phyloP scores from a whole-genome alignment of 257 asterid species.

The Eustoma russellianum region DNA sequence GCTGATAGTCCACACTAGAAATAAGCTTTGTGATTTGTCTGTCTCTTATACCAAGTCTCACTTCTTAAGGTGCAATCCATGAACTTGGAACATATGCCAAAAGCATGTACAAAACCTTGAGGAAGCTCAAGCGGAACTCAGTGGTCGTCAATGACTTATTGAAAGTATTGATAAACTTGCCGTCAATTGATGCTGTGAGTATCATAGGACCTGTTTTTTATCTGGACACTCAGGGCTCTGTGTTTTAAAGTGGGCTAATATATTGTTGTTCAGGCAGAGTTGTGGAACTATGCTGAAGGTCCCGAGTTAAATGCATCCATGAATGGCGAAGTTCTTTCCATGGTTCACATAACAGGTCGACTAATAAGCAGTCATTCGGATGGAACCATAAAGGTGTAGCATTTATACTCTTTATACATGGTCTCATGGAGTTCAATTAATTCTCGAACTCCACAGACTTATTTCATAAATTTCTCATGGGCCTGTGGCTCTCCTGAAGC shows the following conservation, averaged over 20 bases:
- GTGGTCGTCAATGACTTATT: constrained; percentile 43
- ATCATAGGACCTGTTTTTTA: background rate
- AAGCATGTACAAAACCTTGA: constrained; percentile 47
- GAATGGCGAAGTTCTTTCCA: constrained; percentile 71
- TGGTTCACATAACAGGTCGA: constrained; percentile 41
- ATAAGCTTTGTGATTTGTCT: background rate
- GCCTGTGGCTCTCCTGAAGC: background rate
- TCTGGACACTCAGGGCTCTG: background rate
- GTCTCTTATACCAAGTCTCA: constrained; percentile 7
- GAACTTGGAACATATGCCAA: constrained; percentile 51
- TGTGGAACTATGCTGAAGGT: constrained; percentile 66
- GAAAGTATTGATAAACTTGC: constrained; percentile 63
- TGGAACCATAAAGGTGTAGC: constrained; percentile 65
- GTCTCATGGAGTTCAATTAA: background rate
- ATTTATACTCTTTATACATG: background rate
- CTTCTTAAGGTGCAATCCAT: constrained; percentile 37
- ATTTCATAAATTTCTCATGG: background rate
- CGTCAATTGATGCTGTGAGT: constrained; percentile 63
- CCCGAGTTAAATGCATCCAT: constrained; percentile 50
- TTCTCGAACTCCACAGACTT: background rate
- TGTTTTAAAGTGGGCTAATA: constrained; percentile 3
- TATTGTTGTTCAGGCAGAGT: constrained; percentile 44
- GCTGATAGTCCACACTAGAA: background rate
- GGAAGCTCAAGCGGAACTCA: constrained; percentile 57
- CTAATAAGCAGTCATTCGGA: constrained; percentile 69